Base-by-base conservation (phyloP, 73 alveolate genomes). In the Uronychia binucleata region DNA sequence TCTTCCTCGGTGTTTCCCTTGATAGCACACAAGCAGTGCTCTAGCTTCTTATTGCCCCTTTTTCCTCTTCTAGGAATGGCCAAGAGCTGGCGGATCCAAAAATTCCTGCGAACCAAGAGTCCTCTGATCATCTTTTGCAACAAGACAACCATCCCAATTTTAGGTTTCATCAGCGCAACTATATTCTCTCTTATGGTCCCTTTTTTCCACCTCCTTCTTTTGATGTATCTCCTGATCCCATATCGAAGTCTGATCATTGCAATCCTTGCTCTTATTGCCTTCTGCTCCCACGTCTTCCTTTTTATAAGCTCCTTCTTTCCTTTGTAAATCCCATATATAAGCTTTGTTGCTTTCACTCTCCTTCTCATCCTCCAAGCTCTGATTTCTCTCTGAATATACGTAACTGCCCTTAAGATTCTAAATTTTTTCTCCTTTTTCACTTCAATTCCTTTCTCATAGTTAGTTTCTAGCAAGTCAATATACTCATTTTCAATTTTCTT, bases 331-430 rank as follows among this genome's bases (percentile, higher is more conserved):
- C 25, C 5, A 30, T 31, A 31, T 25, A 77, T 77, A 11, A 26
- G 30, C 11, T 31, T 28, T 5, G 34, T 33, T 31, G 31, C 34
- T 31, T 13, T 32, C 75, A 31, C 8, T 33, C 33, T 77, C 29
- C 33, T 26, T 77, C 11, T 77, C 26, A 30, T 26, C 26, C 33
- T 26, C 11, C 33, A 77, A 8, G 31, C 25, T 28, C 84, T 32
- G 74, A 67, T 33, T 19, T 67, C 77, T 11, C 31, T 79, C 57
- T 79, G 86, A 79, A 79, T 79, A 27, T 35, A 33, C 28, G 59
- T 33, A 1, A 30, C 34, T 8, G 86, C 34, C 26, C 77, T 31
- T 35, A 33, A 28, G 27, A 79, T 79, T 35, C 28, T 57, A 26
- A 79, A 31, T 28, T 57, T 79, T 14, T 79, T 79, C 1, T 35